Base-by-base conservation (phyloP, 192 early-diverging fungal genomes). In the Backusella morwellensis region DNA sequence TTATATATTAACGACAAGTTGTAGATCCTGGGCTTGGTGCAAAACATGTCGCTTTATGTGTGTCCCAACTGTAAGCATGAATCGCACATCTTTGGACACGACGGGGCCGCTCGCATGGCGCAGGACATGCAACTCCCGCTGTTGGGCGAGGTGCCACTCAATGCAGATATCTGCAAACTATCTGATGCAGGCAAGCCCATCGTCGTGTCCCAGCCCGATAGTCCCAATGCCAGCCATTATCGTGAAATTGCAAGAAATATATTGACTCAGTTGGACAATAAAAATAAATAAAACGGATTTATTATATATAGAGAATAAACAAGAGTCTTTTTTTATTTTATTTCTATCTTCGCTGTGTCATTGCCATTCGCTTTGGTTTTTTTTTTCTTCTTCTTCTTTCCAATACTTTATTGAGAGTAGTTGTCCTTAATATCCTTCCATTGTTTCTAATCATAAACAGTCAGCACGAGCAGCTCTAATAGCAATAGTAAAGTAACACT, bases 31-130 rank as follows among this genome's bases (percentile, higher is more conserved):
- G 96, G 96, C 9, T 66, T 96, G 17, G 90, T 97, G 0, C 90
- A 97, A 78, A 97, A 97, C 80, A 97, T 97, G 96, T 91, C 90
- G 23, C 81, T 89, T 6, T 95, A 90, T 76, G 80, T 88, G 9
- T 97, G 96, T 77, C 89, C 93, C 7, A 91, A 93, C 66, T 97
- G 96, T 77, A 83, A 86, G 6, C 91, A 95, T 81, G 81, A 88
- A 78, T 86, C 90, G 0, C 90, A 94, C 77, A 91, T 97, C 72
- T 97, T 97, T 83, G 95, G 93, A 7, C 82, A 86, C 35, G 81
- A 87, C 69, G 90, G 91, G 21, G 88, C 88, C 26, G 79, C 78
- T 35, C 67, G 84, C 35, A 88, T 86, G 36, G 90, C 94, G 11
- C 77, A 88, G n/a, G 85, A 91, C 52, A 83, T 96, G 83, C 85